These are phyloP conservation scores for Albophoma yamanashiensis DNA, from an alignment of 2,329 filamentous ascomycete species.

Conservation along the genomic window DNA sequence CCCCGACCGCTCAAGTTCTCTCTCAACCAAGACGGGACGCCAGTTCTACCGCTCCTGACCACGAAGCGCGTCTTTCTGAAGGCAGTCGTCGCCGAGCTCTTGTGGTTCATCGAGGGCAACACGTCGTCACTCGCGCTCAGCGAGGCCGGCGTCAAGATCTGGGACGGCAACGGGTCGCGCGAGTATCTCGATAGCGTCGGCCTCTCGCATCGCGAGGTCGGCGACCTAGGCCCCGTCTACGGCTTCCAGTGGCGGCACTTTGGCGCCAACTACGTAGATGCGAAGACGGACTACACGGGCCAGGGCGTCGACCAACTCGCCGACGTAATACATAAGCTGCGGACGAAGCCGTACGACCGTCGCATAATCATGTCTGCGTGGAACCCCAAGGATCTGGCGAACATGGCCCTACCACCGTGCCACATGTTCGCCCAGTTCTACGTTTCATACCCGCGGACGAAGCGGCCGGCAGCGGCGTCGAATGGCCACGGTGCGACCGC, in stretches of 20 bases:
- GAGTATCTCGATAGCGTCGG: slow-evolving; percentile 82
- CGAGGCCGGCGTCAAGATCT: slow-evolving; percentile 83
- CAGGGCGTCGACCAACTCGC: slow-evolving; percentile 89
- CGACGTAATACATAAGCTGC: slow-evolving; percentile 80
- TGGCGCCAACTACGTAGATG: slow-evolving; percentile 80
- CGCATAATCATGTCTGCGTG: slow-evolving; percentile 86
- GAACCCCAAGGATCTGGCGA: slow-evolving; percentile 78
- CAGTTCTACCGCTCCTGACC: slow-evolving; percentile 83
- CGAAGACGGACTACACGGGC: slow-evolving; percentile 70
- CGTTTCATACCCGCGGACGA: slow-evolving; percentile 57
- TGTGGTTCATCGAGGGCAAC: slow-evolving; percentile 86
- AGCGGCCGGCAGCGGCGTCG: neutral
- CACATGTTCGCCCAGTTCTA: slow-evolving; percentile 99
- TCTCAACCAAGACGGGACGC: slow-evolving; percentile 51
- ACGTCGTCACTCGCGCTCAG: slow-evolving; percentile 72
- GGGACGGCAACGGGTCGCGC: slow-evolving; percentile 93
- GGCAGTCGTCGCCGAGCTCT: slow-evolving; percentile 81
- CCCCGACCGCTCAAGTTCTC: slow-evolving; percentile 50
- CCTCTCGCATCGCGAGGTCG: slow-evolving; percentile 68
- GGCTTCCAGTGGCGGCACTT: slow-evolving; percentile 99
- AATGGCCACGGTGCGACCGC: slow-evolving; percentile 2
- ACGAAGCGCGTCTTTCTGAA: slow-evolving; percentile 94
- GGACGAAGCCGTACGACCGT: slow-evolving; percentile 74
- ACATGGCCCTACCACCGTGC: slow-evolving; percentile 89
- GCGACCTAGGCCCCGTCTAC: slow-evolving; percentile 91